Conservation (phyloP, 257 asterid genomes). For the Schizonepeta tenuifolia region DNA sequence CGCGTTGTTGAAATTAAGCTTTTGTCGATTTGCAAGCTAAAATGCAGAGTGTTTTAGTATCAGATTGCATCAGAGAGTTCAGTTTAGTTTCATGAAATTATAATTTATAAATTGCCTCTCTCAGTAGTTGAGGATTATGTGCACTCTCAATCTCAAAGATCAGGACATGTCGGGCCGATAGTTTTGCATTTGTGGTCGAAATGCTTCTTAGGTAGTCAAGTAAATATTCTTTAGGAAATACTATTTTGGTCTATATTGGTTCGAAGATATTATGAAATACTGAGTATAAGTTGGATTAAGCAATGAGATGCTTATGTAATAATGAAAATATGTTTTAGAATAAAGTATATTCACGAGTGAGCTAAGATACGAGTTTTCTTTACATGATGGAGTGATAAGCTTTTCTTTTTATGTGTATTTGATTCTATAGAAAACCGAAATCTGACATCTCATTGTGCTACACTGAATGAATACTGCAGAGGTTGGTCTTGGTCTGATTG, state of each 20-base stretch:
- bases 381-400: constrained; percentile 1
- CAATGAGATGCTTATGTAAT: constrained; percentile 12
- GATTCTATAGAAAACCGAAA: neutral
- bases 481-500: constrained; percentile 79
- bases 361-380: neutral
- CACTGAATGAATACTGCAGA: constrained; percentile 50
- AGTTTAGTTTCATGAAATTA: neutral
- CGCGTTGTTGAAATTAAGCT: neutral
- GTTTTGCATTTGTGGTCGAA: neutral
- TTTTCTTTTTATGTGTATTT: constrained; percentile 11
- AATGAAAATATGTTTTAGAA: neutral
- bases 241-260: neutral
- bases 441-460: constrained; percentile 19
- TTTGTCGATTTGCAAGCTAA: neutral
- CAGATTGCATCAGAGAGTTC: no score
- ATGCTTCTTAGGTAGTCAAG: neutral
- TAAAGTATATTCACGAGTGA: constrained; percentile 6
- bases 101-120: neutral
- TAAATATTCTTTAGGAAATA: neutral
- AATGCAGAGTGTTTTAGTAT: neutral
- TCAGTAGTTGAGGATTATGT: neutral
- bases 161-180: neutral
- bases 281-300: constrained; percentile 11
- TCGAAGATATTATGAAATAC: neutral
- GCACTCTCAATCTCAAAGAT: neutral